phyloP scores from a whole-genome alignment of 2,329 filamentous ascomycete species.

The Anisogramma anomala region DNA sequence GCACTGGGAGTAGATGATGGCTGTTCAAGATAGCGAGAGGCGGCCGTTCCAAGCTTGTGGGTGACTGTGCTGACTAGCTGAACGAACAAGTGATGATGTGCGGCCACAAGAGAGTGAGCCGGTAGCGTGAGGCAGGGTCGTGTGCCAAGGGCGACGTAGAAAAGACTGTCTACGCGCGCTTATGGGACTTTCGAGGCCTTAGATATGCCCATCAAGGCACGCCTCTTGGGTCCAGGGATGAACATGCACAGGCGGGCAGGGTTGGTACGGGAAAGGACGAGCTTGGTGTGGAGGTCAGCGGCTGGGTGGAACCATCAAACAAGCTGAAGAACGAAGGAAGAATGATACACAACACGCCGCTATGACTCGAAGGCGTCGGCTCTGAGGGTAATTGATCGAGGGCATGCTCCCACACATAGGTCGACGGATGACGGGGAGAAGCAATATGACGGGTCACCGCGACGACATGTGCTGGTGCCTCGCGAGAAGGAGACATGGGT shows the following conservation, averaged over 20 bases:
- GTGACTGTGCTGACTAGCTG: neutral
- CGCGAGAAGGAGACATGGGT: no score
- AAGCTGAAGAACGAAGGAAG: neutral
- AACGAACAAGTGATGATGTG: neutral
- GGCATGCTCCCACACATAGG: no score
- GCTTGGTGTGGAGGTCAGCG: neutral
- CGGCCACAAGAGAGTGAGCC: conserved; percentile 1
- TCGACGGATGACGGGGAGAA: no score
- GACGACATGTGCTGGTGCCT: neutral
- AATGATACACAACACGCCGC: conserved; percentile 1
- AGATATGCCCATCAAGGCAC: conserved; percentile 2
- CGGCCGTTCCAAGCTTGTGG: neutral
- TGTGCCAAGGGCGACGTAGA: neutral
- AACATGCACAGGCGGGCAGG: conserved; percentile 3
- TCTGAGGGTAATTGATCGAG: neutral
- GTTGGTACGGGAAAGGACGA: neutral
- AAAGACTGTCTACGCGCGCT: neutral
- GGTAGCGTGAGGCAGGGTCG: conserved; percentile 1
- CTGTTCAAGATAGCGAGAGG: neutral
- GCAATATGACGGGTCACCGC: neutral
- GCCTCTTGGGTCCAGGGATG: conserved; percentile 1
- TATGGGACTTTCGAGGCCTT: neutral
- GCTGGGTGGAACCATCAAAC: neutral
- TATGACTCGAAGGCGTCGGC: neutral
- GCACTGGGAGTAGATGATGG: neutral